Evolutionary conservation across 306 rosid genomes (phyloP).

Genomic region (Arachis stenosperma): DNA sequence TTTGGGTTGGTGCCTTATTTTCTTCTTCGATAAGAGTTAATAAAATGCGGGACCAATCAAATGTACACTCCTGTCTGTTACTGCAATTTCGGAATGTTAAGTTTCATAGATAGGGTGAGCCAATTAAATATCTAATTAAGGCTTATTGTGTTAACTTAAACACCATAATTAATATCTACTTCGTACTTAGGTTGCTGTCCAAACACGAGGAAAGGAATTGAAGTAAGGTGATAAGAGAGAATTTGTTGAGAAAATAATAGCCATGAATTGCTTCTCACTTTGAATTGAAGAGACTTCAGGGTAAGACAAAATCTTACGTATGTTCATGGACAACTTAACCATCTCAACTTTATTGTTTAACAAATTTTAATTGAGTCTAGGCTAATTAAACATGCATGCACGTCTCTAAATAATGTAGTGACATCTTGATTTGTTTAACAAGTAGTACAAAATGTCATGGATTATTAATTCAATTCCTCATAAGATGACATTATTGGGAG

Average conservation of each 20-base stretch:
- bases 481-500: neutral
- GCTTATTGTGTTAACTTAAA: conserved; percentile 42
- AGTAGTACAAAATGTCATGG: neutral
- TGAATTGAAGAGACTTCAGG: conserved; percentile 51
- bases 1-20: conserved; percentile 53
- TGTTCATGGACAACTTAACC: neutral
- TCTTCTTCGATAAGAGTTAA: conserved; percentile 46
- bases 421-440: neutral
- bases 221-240: conserved; percentile 13
- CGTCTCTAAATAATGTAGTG: neutral
- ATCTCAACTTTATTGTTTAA: neutral
- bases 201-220: conserved; percentile 31
- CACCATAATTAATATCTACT: conserved; percentile 34
- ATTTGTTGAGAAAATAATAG: conserved; percentile 41
- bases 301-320: conserved; percentile 45
- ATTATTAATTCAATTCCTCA: neutral
- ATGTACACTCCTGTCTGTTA: conserved; percentile 31
- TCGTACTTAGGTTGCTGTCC: conserved; percentile 52
- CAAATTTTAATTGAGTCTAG: neutral
- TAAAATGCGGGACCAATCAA: conserved; percentile 54
- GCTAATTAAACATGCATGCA: no score
- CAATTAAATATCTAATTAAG: conserved; percentile 24
- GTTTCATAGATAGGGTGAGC: conserved; percentile 48
- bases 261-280: conserved; percentile 39
- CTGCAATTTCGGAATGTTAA: conserved; percentile 21